Evolutionary conservation across 805 yeast species (phyloP), one percentile per base, ranked within the genome.

Genomic region (Candida qinlingensis): DNA sequence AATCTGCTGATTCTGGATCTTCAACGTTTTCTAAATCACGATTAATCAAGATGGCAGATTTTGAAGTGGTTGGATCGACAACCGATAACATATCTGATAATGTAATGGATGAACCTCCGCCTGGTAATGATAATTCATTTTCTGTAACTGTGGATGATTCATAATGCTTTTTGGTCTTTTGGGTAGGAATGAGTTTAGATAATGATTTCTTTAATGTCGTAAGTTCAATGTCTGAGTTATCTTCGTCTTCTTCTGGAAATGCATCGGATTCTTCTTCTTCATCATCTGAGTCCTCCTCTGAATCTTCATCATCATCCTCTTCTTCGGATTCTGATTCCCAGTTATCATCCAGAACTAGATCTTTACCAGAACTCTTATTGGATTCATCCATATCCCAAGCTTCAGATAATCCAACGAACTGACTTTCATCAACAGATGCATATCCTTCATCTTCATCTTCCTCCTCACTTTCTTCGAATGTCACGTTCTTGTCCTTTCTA

Each of bases 321-420:
- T 49, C 57, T 26, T 60, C 65, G 10, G 56, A 62, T 33, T 61
- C 60, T 27, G 47, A 42, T 39, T 60, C 63, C 44, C 55, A 50
- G 25, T 63, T 60, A 5, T 57, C 60, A 38, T 58, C 56, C 8
- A 54, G 48, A 4, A 40, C 50, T 10, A 50, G 28, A n/a, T 52
- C 61, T 27, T 57, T 49, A 11, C 60, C 69, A 6, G 60, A 30
- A 29, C 36, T 51, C 41, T 57, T 60, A 39, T 78, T 83, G 30
- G 64, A 68, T 33, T 83, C 88, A 62, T 87, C 94, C 66, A 80
- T 66, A 60, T 86, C 97, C 96, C 96, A 89, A 4, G 87, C 90
- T 56, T 83, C 90, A n/a, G 96, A 85, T 37, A 90, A 71, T 0
- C 95, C 79, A 50, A 85, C 75, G 46, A 90, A 73, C 55, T 88